Base-by-base conservation (phyloP, 768 basidiomycete species). In the Clitopilus passeckerianus region DNA sequence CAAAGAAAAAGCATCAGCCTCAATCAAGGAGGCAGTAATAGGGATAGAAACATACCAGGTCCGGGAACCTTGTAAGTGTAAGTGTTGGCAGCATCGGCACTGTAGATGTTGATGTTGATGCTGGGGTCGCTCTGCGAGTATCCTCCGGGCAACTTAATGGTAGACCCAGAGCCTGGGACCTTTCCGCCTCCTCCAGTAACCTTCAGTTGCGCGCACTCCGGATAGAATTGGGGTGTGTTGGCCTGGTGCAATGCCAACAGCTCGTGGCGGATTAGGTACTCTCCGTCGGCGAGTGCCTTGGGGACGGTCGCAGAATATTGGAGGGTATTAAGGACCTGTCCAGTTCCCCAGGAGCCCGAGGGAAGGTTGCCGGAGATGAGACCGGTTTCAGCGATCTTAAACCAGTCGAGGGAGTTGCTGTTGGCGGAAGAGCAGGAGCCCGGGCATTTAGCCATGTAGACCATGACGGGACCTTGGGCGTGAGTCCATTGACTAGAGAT, bases 181-280 rank as follows among this genome's bases (percentile, higher is more conserved):
- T 71, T 67, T 37, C 63, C 66, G 61, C 76, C 76, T 24, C 69
- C 68, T 24, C 76, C 76, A 46, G 73, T 75, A 35, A 77, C 63
- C 50, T 62, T 71, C 56, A 77, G 67, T 60, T 77, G 76, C 41
- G 64, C 75, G 71, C 75, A 76, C 63, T 75, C 75, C 10, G 75
- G 75, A 64, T 75, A 76, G 69, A 75, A 75, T 60, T 75, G 74
- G 22, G 75, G 74, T 8, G 71, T 73, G 62, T 76, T 74, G 58
- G 74, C 72, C 52, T 73, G 71, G 63, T 75, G 74, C 44, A 76
- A 64, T 34, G 75, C 75, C 41, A 76, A 68, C 14, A 76, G 69
- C 61, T 76, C 71, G 64, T 74, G 67, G 67, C 75, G 69, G 64
- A 75, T 74, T 62, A 76, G 67, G 58, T 76, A 75, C 59, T 76